These are phyloP conservation scores for Ceratocystis colombiana DNA, from an alignment of 2,329 filamentous ascomycete species.

Conservation along the genomic window DNA sequence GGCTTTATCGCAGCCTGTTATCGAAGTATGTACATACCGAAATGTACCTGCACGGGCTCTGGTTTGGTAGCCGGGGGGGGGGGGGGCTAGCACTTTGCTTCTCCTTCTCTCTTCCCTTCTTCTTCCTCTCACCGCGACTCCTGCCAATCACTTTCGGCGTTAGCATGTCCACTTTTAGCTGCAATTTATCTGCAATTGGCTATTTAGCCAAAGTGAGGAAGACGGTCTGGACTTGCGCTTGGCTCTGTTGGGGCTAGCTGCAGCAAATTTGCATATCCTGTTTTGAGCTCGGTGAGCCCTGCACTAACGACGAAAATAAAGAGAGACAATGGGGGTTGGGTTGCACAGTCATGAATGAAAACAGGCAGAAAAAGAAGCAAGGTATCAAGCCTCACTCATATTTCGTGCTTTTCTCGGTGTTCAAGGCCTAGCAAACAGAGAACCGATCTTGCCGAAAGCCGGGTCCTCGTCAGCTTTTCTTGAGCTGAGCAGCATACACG, in stretches of 20 bases:
- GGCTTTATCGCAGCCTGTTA: constrained; percentile 3
- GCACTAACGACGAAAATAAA: constrained; percentile 5
- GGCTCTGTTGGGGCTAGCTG: background rate
- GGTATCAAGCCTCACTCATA: background rate
- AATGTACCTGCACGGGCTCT: background rate
- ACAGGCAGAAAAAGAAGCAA: background rate
- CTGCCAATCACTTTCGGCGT: background rate
- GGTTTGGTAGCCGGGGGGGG: background rate
- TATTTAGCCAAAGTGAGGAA: background rate
- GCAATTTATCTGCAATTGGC: background rate
- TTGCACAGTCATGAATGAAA: background rate
- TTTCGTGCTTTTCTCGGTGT: constrained; percentile 24
- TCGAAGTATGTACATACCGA: background rate
- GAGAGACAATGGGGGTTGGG: background rate
- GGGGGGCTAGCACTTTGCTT: too few species aligned
- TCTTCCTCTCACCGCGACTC: background rate
- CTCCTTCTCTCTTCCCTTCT: too few species aligned
- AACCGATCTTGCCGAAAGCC: constrained; percentile 20
- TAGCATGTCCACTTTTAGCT: background rate
- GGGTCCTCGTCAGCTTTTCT: background rate
- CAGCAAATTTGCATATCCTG: background rate
- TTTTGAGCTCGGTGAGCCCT: constrained; percentile 1
- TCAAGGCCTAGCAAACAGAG: background rate
- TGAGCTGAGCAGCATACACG: background rate
- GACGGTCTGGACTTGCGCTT: background rate